Conservation (phyloP, 768 basidiomycete genomes). For the Naganishia vaughanmartiniae region DNA sequence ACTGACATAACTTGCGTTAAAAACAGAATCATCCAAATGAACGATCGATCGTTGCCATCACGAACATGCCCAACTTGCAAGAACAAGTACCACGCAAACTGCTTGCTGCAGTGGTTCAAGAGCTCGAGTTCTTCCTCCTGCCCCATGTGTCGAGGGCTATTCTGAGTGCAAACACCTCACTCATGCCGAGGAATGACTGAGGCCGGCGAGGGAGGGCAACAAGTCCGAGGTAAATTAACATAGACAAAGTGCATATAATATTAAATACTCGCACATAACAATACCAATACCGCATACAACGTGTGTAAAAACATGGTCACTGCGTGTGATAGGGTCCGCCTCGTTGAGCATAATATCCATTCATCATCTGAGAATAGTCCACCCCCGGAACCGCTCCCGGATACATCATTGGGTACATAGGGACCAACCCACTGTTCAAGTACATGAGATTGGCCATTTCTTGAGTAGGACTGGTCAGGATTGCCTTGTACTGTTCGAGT, state of each 20-base stretch:
- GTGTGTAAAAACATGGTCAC: neutral
- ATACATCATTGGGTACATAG: constrained; percentile 19
- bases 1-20: neutral
- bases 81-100: constrained; percentile 87
- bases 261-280: neutral
- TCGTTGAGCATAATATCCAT: neutral
- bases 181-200: neutral
- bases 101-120: constrained; percentile 70
- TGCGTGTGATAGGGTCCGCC: neutral
- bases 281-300: neutral
- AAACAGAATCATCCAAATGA: constrained; percentile 79
- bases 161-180: neutral
- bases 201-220: neutral
- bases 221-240: neutral
- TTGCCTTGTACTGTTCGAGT: constrained; percentile 20
- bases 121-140: constrained; percentile 75
- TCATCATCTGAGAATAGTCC: constrained; percentile 10
- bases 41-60: constrained; percentile 79
- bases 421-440: constrained; percentile 14
- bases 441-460: constrained; percentile 10
- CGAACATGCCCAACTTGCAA: constrained; percentile 93
- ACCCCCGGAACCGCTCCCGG: constrained; percentile 3
- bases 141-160: constrained; percentile 68
- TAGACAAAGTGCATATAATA: neutral
- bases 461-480: constrained; percentile 15